Evolutionary conservation across 2,329 filamentous ascomycete genomes (phyloP), one percentile per base, ranked within the genome.

Genomic region (Trichophyton schoenleinii): DNA sequence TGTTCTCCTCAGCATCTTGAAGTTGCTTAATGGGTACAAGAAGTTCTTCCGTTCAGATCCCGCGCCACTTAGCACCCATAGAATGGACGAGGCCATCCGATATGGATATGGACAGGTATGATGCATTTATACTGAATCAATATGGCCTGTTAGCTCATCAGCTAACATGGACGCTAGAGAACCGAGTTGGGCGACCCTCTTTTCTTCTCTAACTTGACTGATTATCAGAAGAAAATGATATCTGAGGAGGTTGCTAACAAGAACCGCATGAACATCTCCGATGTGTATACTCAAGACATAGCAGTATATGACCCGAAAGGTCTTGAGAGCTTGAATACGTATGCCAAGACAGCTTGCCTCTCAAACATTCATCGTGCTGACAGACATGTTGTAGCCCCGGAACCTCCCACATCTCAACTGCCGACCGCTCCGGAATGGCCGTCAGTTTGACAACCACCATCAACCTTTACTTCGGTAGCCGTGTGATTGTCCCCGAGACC

Each of bases 371-470:
- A 20, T 25, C 8, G 7, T 38, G 8, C 46, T 52, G 63, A 31
- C 52, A 13, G 60, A 60, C 1, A 64, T 36, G 1, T 18, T 48
- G 20, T 48, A 77, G 78, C 3, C 75, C 75, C 3, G 80, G 80
- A 52, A 83, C 80, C 3, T 80, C 79, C 0, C 79, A 81, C 59
- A 69, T 79, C 42, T 76, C 88, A 0, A 79, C 88, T 0, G 84
- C 86, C 0, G 92, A 96, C 71, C 73, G 74, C 6, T 79, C 81
- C 0, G 91, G 91, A 5, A 79, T 96, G 72, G 85, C 90, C 1
- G 81, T 95, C 41, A 87, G 88, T 0, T 79, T 91, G 11, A 96
- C 91, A 0, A 94, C 90, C 0, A 96, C 92, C 0, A 79, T 96
- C 61, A 96, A 96, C 73, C 79, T 94, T 3, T 79, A 94, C 2